Evolutionary conservation across 2,329 filamentous ascomycete species (phyloP).

Genomic region (Harringtonia aguacate): DNA sequence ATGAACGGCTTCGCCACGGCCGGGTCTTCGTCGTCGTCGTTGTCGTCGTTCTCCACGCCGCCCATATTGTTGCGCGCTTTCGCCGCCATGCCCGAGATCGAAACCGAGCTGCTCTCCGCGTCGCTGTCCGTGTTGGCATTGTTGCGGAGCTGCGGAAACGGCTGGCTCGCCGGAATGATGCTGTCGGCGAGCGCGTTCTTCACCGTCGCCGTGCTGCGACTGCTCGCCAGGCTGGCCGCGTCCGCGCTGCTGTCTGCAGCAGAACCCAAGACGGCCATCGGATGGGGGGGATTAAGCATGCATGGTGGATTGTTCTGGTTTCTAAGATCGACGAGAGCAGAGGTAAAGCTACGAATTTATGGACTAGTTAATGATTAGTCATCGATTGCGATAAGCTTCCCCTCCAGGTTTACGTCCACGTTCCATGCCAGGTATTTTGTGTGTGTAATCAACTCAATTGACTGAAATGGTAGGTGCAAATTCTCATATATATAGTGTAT

Average conservation of each 20-base stretch:
- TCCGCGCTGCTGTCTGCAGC: conserved; percentile 7
- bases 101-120: background rate
- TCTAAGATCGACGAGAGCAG: too few species aligned
- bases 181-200: conserved; percentile 5
- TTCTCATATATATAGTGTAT: too few species aligned
- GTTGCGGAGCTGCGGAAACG: conserved; percentile 30
- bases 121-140: conserved; percentile 20
- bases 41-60: conserved; percentile 20
- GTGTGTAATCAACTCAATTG: too few species aligned
- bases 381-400: too few species aligned
- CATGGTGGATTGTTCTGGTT: too few species aligned
- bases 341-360: too few species aligned
- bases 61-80: conserved; percentile 12
- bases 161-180: conserved; percentile 14
- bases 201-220: conserved; percentile 9
- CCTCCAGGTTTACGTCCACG: too few species aligned
- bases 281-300: too few species aligned
- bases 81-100: background rate
- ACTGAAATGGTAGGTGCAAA: too few species aligned
- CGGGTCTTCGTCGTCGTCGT: conserved; percentile 48
- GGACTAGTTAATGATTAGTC: too few species aligned
- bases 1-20: conserved; percentile 47
- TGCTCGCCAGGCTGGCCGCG: conserved; percentile 10
- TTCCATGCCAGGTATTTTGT: too few species aligned
- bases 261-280: background rate